Percentiles rank a stretch among this genome's conserved stretches.
Evolutionary conservation across 108 stramenopile genomes (phyloP).

Genomic region (Schizochytrium sp.): DNA sequence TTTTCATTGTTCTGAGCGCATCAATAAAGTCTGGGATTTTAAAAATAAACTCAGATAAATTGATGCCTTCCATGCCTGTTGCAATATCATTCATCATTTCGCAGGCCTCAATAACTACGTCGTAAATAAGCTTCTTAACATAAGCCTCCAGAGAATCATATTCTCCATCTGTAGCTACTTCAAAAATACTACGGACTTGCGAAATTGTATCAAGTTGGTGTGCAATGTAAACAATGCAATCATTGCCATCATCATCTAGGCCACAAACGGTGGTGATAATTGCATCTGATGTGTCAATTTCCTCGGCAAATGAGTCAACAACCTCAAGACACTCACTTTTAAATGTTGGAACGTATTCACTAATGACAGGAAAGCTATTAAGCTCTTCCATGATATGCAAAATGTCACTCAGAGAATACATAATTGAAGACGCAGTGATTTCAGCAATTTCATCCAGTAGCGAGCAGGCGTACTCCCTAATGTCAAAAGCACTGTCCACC

Average conservation of each 20-base stretch:
- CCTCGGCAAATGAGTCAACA: neutral
- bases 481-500: neutral
- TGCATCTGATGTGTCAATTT: neutral
- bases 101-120: neutral
- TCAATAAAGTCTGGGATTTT: conserved; percentile 36
- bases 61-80: conserved; percentile 21
- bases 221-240: conserved; percentile 32
- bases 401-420: conserved; percentile 27
- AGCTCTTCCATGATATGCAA: conserved; percentile 12
- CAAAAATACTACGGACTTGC: neutral
- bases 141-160: neutral
- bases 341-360: conserved; percentile 49
- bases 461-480: conserved; percentile 28
- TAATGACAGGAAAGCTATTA: neutral
- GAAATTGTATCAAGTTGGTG: conserved; percentile 33
- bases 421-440: neutral
- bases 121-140: neutral
- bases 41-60: neutral
- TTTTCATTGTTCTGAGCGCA: neutral
- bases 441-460: neutral
- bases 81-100: conserved; percentile 9
- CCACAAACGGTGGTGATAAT: neutral
- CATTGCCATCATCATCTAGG: neutral
- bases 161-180: neutral
- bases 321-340: neutral